Percentiles rank a stretch among this genome's conserved stretches.
Conservation (phyloP, 306 rosid genomes). For the Malus asiatica region DNA sequence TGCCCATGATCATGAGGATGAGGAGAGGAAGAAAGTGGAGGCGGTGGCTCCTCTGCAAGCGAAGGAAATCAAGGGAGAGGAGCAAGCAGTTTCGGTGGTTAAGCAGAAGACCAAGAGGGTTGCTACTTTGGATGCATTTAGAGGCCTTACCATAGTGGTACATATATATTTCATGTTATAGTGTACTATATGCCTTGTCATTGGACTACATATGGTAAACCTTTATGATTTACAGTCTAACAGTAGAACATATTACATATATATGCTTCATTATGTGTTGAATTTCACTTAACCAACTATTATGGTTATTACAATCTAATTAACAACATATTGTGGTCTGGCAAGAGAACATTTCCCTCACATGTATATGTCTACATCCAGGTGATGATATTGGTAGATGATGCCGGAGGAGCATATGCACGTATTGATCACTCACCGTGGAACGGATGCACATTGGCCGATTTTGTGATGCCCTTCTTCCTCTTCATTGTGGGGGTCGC, state of each 20-base stretch:
- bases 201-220: background rate
- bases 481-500: conserved; percentile 92
- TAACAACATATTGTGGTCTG: background rate
- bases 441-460: conserved; percentile 92
- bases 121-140: conserved; percentile 78
- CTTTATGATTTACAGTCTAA: background rate
- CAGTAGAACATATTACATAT: background rate
- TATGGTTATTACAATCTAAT: too few species aligned
- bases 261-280: too few species aligned
- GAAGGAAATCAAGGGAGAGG: conserved; percentile 3
- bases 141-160: conserved; percentile 95
- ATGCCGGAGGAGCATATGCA: conserved; percentile 72
- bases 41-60: background rate
- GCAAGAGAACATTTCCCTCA: background rate
- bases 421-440: conserved; percentile 87
- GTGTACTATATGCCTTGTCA: background rate
- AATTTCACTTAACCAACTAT: too few species aligned
- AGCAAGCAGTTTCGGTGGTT: conserved; percentile 6
- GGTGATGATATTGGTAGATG: conserved; percentile 85
- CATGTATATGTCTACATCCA: conserved; percentile 6
- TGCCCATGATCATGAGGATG: conserved; percentile 5
- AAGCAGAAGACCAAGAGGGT: conserved; percentile 61
- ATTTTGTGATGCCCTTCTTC: conserved; percentile 90
- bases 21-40: background rate
- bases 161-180: background rate